Evolutionary conservation across 1,139 yeast species (phyloP).

Genomic region (Candida sp.): DNA sequence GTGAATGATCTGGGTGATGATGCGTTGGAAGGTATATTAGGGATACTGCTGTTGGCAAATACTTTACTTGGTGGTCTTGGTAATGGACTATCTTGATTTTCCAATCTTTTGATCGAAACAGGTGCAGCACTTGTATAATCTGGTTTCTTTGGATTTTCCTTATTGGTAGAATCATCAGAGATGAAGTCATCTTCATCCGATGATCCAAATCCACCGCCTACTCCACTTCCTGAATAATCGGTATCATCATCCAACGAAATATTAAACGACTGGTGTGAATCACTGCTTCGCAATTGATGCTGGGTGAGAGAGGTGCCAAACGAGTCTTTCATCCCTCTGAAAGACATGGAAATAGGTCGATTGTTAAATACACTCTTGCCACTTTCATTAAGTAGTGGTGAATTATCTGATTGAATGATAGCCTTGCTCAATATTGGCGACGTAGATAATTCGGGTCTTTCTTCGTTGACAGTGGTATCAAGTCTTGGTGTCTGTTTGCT

Average conservation of each 20-base stretch:
- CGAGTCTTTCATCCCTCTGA: constrained; percentile 57
- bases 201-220: constrained; percentile 28
- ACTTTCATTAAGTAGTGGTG: constrained; percentile 9
- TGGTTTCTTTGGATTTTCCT: neutral
- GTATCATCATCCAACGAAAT: constrained; percentile 33
- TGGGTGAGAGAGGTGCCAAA: constrained; percentile 36
- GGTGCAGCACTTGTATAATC: neutral
- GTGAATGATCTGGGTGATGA: constrained; percentile 32
- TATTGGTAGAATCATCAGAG: constrained; percentile 1
- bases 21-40: constrained; percentile 18
- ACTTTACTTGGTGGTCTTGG: constrained; percentile 13
- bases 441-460: neutral
- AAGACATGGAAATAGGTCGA: constrained; percentile 67
- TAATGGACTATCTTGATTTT: neutral
- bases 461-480: neutral
- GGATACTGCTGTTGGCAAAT: constrained; percentile 26
- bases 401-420: constrained; percentile 6
- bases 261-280: constrained; percentile 44
- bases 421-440: constrained; percentile 22
- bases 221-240: constrained; percentile 18
- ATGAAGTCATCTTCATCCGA: constrained; percentile 23
- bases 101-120: neutral
- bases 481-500: constrained; percentile 11
- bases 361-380: constrained; percentile 14
- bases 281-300: constrained; percentile 29